Percentiles rank a stretch among this genome's conserved stretches.
Evolutionary conservation across 2,329 filamentous ascomycete genomes (phyloP).

Genomic region (Cladosporium sp.): DNA sequence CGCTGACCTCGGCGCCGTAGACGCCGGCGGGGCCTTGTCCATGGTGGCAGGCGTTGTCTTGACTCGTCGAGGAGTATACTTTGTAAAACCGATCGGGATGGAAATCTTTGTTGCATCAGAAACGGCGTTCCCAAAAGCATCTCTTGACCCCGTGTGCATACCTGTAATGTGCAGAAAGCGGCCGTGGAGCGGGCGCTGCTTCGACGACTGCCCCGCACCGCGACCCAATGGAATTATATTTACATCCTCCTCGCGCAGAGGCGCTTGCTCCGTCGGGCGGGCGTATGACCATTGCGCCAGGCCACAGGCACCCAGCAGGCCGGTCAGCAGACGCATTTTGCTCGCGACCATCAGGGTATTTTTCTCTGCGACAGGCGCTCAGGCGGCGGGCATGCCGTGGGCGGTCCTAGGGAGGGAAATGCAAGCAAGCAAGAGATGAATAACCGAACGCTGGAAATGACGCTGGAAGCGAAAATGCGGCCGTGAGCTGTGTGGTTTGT

Average conservation of each 20-base stretch:
- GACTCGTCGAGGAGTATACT: conserved; percentile 63
- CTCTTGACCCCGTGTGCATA: conserved; percentile 36
- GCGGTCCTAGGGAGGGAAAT: not conserved
- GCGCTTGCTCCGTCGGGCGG: conserved; percentile 4
- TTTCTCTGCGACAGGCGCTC: not conserved
- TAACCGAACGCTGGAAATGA: not conserved
- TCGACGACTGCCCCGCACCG: not conserved
- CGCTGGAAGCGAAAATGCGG: not conserved
- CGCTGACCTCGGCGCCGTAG: conserved; percentile 78
- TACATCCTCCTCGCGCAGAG: not conserved
- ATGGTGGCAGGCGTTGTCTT: conserved; percentile 69
- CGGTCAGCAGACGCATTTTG: conserved; percentile 4
- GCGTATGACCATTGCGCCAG: not conserved
- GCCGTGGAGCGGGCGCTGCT: conserved; percentile 42
- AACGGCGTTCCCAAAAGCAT: conserved; percentile 12
- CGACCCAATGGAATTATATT: not conserved
- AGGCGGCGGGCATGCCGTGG: not conserved
- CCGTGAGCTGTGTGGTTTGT: not conserved
- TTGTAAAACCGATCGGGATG: conserved; percentile 89
- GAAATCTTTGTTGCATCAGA: conserved; percentile 56
- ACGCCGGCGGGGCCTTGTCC: conserved; percentile 69
- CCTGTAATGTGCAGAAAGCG: conserved; percentile 86
- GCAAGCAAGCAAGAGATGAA: not conserved
- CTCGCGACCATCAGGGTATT: conserved; percentile 10
- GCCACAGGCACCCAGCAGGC: conserved; percentile 1